Evolutionary conservation across 768 basidiomycete species (phyloP), one percentile per base, ranked within the genome.

Genomic region (Xerocomellus chrysenteron): DNA sequence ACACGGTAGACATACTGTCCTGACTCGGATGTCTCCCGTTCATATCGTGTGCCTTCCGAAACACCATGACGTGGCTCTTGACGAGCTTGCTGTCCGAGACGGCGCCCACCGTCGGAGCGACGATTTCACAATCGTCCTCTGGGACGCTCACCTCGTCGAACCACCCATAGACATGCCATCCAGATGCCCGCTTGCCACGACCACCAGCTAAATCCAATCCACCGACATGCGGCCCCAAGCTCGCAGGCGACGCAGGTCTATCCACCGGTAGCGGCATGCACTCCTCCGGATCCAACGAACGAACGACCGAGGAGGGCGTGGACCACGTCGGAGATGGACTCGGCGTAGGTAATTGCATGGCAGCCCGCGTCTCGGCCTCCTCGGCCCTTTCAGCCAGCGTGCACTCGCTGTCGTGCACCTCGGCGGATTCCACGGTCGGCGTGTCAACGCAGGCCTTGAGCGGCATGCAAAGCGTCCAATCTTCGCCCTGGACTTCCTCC

Each of bases 381-480:
- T 57, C 63, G 2, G 35, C 21, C 17, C 47, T 56, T 6, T 56
- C 55, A 2, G 52, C 39, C 5, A 40, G 9, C 12, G 60, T 47
- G 10, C 42, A 44, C 32, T 60, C 62, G 40, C 59, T 48, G 2
- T 39, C 42, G 1, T 17, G 19, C 46, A 36, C 58, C 24, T 55
- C 54, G 14, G 24, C 35, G 3, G 55, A 33, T 21, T 47, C 54
- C 30, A 42, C 37, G 8, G 47, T 37, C 2, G 59, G 54, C 13
- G 37, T 36, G 5, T 21, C 49, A 2, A 44, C 56, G 0, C 44
- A 58, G 17, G 30, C 37, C 32, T 69, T 65, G 57, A 73, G 60
- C 17, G 70, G 68, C 72, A 73, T 73, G 6, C 67, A 71, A 9
- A 71, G 52, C 33, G 70, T 71, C 70, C 70, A 71, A 30, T 71